Evolutionary conservation across 2,329 filamentous ascomycete genomes (phyloP), one percentile per base, ranked within the genome.

Genomic region (Talaromyces sp.): DNA sequence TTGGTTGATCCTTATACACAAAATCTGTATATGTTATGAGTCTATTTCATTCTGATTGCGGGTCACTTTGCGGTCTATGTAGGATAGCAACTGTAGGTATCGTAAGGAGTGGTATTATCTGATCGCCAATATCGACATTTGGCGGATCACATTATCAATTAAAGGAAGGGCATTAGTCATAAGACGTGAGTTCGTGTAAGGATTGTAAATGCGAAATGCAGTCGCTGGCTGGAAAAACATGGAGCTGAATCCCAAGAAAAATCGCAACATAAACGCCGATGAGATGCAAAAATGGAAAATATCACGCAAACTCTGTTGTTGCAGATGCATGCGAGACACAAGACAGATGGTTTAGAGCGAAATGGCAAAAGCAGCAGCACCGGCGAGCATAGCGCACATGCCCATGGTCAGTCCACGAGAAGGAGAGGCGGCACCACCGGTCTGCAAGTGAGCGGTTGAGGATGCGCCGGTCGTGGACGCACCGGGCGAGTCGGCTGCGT

Each of bases 291-390:
- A 17, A 36, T 36, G 10, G 10, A 36, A 36, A 1, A 36, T 36
- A 15, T 36, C 34, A 15, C 34, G 34, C 34, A 36, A 13, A 36
- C 5, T 36, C 34, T 11, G 34, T 4, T 36, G 34, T 5, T 36
- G 11, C 34, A 36, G 34, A 36, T 36, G 15, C 34, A 34, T 36
- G 34, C 34, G 34, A 36, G 34, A 36, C 11, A 13, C n/a, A 36
- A 13, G 34, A 36, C 34, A 36, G 11, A 36, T 36, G 34, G 13
- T 72, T 72, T 74, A 80, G 38, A 80, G 69, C 27, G 72, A 75
- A 69, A 80, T 75, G 29, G 77, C 79, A 56, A 80, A 72, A 27
- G 75, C 70, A 36, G 79, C 72, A n/a, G 77, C 79, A 34, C 77
- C 78, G 6, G 79, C 78, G 38, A 81, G 63, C 68, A 80, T 73